Base-by-base conservation (phyloP, 2,329 filamentous ascomycete genomes). In the Alternaria alternata region DNA sequence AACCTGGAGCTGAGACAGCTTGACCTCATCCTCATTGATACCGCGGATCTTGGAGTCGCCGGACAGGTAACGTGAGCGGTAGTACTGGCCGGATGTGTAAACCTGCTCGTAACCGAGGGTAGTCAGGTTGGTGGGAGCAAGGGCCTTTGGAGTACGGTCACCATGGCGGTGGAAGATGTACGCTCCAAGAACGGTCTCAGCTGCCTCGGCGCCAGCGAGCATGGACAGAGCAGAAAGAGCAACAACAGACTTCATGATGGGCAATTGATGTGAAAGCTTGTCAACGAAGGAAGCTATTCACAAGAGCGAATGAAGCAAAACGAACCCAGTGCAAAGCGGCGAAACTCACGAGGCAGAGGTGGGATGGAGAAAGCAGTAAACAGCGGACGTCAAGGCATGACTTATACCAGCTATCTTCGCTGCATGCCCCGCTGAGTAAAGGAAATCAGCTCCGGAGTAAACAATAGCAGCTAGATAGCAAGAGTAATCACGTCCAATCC, bases 81-180 rank as follows among this genome's bases (percentile, higher is more conserved):
- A 97, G 84, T 89, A 94, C 57, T 82, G 78, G 62, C 92, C 94
- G 0, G 90, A 89, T 47, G 84, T 82, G 79, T 88, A 90, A 67
- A 93, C 88, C 81, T 97, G 84, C 48, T 85, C 81, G 74, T 94
- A 93, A 32, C 94, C 94, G 52, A 97, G 85, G 61, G 90, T 85
- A 12, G 94, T 97, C 75, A 97, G 81, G 66, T 86, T 85, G 28
- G 91, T 88, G 12, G 91, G 90, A 46, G 88, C 83, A 64, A 87
- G 88, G 18, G 87, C 83, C 81, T 96, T 97, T 64, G 92, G 81
- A 0, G 93, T 94, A 57, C 94, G 88, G 79, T 97, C 94, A 59
- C 94, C 94, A 81, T 97, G 94, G 46, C 94, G 91, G 69, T 92
- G 88, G 83, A 96, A 96, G 79, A 97, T 88, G 79, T 94, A 95